Conservation (phyloP, 306 rosid genomes). For the Ziziphus jujuba region DNA sequence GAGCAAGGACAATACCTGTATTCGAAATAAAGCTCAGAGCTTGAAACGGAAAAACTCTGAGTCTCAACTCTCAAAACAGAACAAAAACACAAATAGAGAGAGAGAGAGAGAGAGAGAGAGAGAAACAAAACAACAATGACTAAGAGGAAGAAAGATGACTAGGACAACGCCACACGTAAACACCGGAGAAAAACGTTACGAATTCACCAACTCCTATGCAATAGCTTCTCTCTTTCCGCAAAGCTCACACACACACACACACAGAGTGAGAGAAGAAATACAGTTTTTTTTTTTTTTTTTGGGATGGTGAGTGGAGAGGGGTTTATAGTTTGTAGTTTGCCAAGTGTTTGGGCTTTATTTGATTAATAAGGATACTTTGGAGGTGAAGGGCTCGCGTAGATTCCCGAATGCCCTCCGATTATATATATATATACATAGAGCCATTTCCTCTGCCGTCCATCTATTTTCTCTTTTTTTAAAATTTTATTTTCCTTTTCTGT, state of each 20-base stretch:
- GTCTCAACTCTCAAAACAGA: background rate
- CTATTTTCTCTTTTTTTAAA: background rate
- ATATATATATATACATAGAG: background rate
- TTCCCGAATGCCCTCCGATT: background rate
- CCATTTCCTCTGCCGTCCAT: slow-evolving; percentile 6
- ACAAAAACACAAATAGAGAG: too few species aligned
- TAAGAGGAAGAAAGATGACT: background rate
- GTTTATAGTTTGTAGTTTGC: too few species aligned
- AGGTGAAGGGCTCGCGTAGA: background rate
- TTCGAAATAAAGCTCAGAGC: background rate
- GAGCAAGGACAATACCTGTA: background rate
- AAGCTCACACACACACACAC: background rate
- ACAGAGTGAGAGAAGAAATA: slow-evolving; percentile 1
- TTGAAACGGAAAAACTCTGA: background rate
- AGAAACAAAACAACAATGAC: background rate
- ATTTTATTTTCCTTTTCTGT: too few species aligned
- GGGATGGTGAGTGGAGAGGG: too few species aligned
- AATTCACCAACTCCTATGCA: slow-evolving; percentile 13
- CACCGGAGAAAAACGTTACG: background rate
- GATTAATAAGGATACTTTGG: background rate
- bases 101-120: background rate
- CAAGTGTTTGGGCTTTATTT: background rate
- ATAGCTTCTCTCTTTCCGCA: background rate
- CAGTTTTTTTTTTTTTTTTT: background rate
- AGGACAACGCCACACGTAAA: slow-evolving; percentile 3